Conservation (phyloP, 768 basidiomycete species). For the Naganishia friedmannii region DNA sequence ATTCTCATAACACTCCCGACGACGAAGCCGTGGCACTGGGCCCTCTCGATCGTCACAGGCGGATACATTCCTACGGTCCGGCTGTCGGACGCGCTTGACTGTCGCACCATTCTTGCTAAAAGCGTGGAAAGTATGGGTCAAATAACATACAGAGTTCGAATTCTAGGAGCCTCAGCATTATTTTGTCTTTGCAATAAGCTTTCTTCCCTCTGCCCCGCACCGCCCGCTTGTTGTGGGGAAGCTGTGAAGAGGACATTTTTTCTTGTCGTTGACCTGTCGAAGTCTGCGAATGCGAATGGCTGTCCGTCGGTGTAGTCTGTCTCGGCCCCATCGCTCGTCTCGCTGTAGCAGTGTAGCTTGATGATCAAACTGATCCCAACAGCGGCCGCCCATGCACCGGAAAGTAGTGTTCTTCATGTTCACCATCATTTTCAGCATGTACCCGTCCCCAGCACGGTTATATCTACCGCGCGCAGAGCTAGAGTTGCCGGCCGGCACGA, state of each 20-base stretch:
- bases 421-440: neutral
- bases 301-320: too few relatives aligned
- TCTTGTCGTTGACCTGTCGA: too few relatives aligned
- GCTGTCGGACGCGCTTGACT: neutral
- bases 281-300: too few relatives aligned
- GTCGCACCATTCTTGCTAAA: neutral
- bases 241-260: too few relatives aligned
- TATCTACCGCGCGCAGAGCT: neutral
- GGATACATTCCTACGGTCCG: neutral
- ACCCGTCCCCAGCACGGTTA: neutral
- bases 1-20: neutral
- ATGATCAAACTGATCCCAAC: too few relatives aligned
- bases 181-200: too few relatives aligned
- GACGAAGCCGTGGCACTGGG: neutral
- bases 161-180: neutral
- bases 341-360: slow-evolving; percentile 1
- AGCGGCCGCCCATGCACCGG: too few relatives aligned
- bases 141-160: neutral
- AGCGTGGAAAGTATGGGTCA: neutral
- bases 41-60: neutral
- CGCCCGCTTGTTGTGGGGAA: too few relatives aligned
- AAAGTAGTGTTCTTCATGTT: neutral
- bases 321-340: neutral
- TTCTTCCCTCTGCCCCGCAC: too few relatives aligned
- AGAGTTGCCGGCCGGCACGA: neutral